phyloP scores from a whole-genome alignment of 495 filamentous ascomycete genomes.

The Lichenothelia convexa region DNA sequence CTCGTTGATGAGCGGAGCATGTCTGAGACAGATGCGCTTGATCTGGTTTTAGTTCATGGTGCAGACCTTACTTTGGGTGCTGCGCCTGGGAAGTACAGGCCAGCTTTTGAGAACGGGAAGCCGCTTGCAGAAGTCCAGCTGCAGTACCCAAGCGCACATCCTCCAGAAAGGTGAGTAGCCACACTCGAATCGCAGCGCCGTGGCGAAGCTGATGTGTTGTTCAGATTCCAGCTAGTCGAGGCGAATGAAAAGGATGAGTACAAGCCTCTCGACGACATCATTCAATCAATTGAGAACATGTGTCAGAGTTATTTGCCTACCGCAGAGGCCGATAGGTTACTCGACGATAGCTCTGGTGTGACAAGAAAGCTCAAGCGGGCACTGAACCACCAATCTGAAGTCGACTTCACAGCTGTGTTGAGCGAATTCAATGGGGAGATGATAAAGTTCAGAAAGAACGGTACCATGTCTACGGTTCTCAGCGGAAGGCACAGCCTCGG shows the following conservation, averaged over 20 bases:
- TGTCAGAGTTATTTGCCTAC: conserved; percentile 54
- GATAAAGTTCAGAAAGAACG: conserved; percentile 21
- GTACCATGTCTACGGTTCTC: conserved; percentile 51
- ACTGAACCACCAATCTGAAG: conserved; percentile 41
- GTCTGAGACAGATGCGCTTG: too few species aligned
- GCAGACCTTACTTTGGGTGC: conserved; percentile 9
- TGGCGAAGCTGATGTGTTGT: not conserved
- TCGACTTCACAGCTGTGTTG: conserved; percentile 55
- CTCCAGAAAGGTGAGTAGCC: conserved; percentile 11
- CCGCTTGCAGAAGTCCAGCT: conserved; percentile 13
- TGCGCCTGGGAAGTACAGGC: conserved; percentile 6
- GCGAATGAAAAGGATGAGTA: conserved; percentile 63
- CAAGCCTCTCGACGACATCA: conserved; percentile 68
- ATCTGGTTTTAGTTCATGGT: too few species aligned
- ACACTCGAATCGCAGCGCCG: not conserved
- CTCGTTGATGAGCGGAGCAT: too few species aligned
- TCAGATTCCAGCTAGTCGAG: conserved; percentile 58
- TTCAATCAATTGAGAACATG: conserved; percentile 57
- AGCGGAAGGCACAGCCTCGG: conserved; percentile 43
- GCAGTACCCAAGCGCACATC: conserved; percentile 18
- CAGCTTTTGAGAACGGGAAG: conserved; percentile 1
- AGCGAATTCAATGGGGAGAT: conserved; percentile 50
- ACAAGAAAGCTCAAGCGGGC: conserved; percentile 52
- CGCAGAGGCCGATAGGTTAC: conserved; percentile 42
- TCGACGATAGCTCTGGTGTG: conserved; percentile 54